Base-by-base conservation (phyloP, 306 rosid species). In the Quercus suber region DNA sequence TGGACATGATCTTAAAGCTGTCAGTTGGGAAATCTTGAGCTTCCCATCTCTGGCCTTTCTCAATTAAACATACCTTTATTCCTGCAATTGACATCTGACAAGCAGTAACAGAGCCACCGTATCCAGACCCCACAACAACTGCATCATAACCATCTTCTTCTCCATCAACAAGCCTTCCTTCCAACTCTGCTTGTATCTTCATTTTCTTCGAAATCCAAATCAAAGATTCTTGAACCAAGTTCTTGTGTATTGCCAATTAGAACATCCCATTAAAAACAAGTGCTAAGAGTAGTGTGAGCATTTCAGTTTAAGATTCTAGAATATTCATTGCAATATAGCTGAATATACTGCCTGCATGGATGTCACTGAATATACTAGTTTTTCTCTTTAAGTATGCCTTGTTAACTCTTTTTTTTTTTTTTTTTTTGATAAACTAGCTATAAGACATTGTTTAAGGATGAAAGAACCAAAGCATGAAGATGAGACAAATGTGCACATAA, bases 11-110 rank as follows among this genome's bases (percentile, higher is more conserved):
- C 41, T 78, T 81, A 35, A 31, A 74, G 84, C 74, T 75, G 64
- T 71, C 74, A 11, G 81, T 78, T n/a, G 80, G 86, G 69, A 85
- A 78, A 78, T 81, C 83, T 74, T 69, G 79, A 53, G 85, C 65
- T 77, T 84, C 85, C 85, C 80, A 78, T 71, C 69, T 85, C 30
- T 67, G 21, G 55, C 86, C 83, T 76, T 78, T 79, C 61, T 81
- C 84, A 51, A 79, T 59, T 58, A 81, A 68, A 74, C 88, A 81
- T 1, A 74, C 80, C 53, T 59, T 77, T 74, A 75, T 33, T 7
- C 85, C 81, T 56, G 82, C 86, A 83, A 75, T 67, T 69, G 86
- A 76, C 82, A 82, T 76, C 58, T 73, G 58, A 76, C 88, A 82
- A 75, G 84, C 79, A 49, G 83, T 83, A 33, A 85, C 83, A 65